Base-by-base conservation (phyloP, 2,329 filamentous ascomycete genomes). In the Scedosporium apiospermum region DNA sequence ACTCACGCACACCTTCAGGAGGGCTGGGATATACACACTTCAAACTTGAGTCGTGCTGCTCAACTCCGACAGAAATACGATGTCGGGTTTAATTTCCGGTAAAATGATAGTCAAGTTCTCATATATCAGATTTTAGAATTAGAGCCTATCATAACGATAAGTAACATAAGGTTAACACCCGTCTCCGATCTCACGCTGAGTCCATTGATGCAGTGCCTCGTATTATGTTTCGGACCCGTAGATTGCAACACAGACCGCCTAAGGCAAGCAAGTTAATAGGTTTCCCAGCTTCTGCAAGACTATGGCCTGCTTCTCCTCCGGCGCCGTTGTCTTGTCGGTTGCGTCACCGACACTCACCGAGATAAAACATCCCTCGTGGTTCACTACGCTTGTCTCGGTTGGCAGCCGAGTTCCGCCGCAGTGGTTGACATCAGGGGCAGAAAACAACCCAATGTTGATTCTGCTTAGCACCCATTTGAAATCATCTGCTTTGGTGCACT, bases 381-480 rank as follows among this genome's bases (percentile, higher is more conserved):
- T 66, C 3, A 82, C 73, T 0, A 89, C 83, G 3, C 75, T 74
- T 0, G 72, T 72, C 75, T 90, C 88, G 4, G 78, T 83, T 0
- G 87, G 87, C 66, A 90, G 73, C 10, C 82, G 75, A 0, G 72
- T 74, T 41, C 68, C 73, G 0, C 81, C 83, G 68, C 88, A 90
- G 58, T 78, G 83, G 12, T 78, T 69, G 0, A 85, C 80, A 68
- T 90, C 88, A 1, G 74, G 75, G 0, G 74, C 70, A 30, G 79
- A 78, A 63, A 85, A 73, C 61, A 85, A 71, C 2, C 84, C 76
- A 41, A 77, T 72, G 70, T 85, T 82, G 69, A 90, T 84, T 18
- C 87, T 78, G 57, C 78, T 85, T 38, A 90, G 73, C 4, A 90
- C 82, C 71, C 83, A 91, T 67, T 80, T 79, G 77, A 88, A 88